A percentile compares a stretch with the other conserved stretches of the same genome.
phyloP scores from a whole-genome alignment of 208 protist genomes.

The Acanthamoeba healyi region DNA sequence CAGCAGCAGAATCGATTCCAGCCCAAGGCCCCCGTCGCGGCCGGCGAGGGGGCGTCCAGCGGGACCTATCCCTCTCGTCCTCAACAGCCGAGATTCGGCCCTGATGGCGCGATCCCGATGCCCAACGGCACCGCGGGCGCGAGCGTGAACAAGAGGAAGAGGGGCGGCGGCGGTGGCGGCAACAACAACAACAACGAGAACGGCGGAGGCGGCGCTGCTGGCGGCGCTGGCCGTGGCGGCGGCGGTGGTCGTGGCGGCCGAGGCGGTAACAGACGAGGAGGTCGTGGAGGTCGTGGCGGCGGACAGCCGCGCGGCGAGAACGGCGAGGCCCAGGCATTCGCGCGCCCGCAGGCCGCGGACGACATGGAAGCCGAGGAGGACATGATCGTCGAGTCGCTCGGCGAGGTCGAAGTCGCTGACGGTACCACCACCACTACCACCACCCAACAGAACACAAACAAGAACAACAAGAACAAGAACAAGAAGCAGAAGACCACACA shows the following conservation, averaged over 20 bases:
- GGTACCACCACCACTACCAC: not conserved
- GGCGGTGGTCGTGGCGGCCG: not conserved
- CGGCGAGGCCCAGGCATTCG: not conserved
- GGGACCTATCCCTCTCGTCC: not conserved
- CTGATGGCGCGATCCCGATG: not conserved
- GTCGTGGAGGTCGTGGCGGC: not conserved
- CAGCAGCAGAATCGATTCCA: not conserved
- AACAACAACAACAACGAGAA: not conserved
- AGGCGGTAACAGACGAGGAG: not conserved
- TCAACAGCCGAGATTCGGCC: not conserved
- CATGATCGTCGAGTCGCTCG: constrained; percentile 55
- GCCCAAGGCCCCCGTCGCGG: not conserved
- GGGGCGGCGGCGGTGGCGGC: not conserved
- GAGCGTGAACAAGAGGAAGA: not conserved
- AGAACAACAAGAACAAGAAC: not conserved
- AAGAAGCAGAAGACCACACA: constrained; percentile 14
- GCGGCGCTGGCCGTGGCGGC: not conserved
- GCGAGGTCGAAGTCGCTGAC: constrained; percentile 11
- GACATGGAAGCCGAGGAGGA: constrained; percentile 37
- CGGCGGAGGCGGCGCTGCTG: not conserved
- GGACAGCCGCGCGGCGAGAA: not conserved
- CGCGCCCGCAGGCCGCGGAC: not conserved
- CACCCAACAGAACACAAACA: not conserved
- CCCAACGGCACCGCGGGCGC: not conserved
- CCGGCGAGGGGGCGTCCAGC: not conserved